phyloP scores from a whole-genome alignment of 495 filamentous ascomycete species.

The Penicillium arizonense region DNA sequence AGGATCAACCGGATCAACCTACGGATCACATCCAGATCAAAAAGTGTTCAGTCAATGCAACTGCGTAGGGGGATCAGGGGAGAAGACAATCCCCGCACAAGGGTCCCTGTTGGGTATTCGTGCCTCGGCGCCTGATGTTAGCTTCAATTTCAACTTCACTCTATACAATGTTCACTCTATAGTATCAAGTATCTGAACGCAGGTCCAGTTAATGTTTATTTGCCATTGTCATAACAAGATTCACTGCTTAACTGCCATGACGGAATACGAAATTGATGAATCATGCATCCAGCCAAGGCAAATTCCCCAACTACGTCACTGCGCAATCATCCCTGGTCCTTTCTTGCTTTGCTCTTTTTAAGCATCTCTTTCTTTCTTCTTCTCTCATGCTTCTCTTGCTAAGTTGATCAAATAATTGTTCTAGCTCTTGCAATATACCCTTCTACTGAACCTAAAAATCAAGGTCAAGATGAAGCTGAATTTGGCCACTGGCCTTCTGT shows the following conservation, averaged over 20 bases:
- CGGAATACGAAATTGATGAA: slow-evolving; percentile 17
- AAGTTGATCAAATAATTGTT: background rate
- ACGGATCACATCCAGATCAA: too few relatives aligned
- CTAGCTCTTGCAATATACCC: slow-evolving; percentile 5
- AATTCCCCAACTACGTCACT: slow-evolving; percentile 44
- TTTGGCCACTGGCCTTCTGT: slow-evolving; percentile 62
- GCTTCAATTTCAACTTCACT: too few relatives aligned
- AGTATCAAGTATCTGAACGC: too few relatives aligned
- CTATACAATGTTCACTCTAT: too few relatives aligned
- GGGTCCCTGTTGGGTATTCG: background rate
- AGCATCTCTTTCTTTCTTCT: background rate
- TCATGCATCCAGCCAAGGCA: slow-evolving; percentile 26
- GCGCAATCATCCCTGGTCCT: slow-evolving; percentile 32
- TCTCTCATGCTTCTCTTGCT: background rate
- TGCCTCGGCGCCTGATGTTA: background rate
- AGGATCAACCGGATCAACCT: too few relatives aligned
- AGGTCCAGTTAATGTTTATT: too few relatives aligned
- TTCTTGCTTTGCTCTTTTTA: slow-evolving; percentile 5
- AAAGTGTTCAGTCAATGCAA: too few relatives aligned
- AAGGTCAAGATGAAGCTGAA: slow-evolving; percentile 67
- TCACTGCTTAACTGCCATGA: background rate
- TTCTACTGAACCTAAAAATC: slow-evolving; percentile 2
- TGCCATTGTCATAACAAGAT: too few relatives aligned
- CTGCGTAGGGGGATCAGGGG: background rate
- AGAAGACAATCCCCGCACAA: background rate